Evolutionary conservation across 2,329 filamentous ascomycete genomes (phyloP), one percentile per base, ranked within the genome.

Genomic region (Talaromyces sp.): DNA sequence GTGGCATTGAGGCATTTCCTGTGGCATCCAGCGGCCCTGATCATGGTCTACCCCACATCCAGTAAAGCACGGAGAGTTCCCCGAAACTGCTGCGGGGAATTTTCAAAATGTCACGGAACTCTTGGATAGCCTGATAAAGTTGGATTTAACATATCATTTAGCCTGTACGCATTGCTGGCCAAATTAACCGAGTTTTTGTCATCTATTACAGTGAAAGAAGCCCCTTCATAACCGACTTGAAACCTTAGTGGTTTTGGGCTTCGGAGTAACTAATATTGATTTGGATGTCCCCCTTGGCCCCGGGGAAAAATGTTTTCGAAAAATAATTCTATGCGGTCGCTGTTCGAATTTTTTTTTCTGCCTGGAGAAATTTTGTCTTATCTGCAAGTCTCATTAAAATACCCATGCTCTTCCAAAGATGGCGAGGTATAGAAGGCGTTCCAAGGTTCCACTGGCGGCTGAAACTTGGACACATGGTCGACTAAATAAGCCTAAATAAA

Each of bases 161-260:
- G 17, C 16, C 30, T 32, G 11, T 17, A 36, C 11, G 6, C 14
- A 10, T 22, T 17, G 11, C 20, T 10, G 11, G 30, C 32, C 1
- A 44, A 11, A 35, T 33, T n/a, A 39, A 19, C 16, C 36, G 36
- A 39, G 9, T 39, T 33, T 33, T 13, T 22, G 22, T 33, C 22
- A 13, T 32, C 33, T 33, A 11, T 11, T n/a, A 45, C n/a, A 45
- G n/a, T 45, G 30, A 19, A 3, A 5, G 19, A 14, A n/a, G 30
- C 14, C n/a, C 32, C 30, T 17, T 27, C 16, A 36, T 36, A 19
- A 35, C 19, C 19, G 17, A 36, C 19, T 24, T 46, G 43, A 46
- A 36, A 46, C 30, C 30, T 27, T 36, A 16, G 43, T 30, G 42
- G 42, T 33, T 45, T n/a, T 45, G 24, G 27, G 42, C 42, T 24